Conservation (phyloP, 2,329 filamentous ascomycete species). For the Macrophomina tecta region DNA sequence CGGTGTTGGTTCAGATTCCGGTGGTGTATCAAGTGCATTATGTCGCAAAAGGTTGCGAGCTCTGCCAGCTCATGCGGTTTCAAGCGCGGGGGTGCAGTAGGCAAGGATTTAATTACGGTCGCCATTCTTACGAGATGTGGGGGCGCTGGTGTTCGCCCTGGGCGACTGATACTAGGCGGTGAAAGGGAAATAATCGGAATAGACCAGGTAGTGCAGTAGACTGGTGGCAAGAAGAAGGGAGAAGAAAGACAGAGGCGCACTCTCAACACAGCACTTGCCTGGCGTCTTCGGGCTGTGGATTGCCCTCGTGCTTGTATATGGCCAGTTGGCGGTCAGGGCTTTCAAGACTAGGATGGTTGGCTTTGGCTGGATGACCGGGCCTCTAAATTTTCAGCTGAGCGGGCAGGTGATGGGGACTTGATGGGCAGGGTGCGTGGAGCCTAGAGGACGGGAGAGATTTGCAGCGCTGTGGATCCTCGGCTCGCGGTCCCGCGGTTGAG, state of each 20-base stretch:
- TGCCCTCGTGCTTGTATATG: too few species aligned
- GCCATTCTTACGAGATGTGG: not conserved
- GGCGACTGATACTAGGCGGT: too few species aligned
- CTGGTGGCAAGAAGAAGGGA: too few species aligned
- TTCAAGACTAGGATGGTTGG: too few species aligned
- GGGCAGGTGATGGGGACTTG: not conserved
- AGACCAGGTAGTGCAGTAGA: too few species aligned
- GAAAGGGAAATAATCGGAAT: too few species aligned
- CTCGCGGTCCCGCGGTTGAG: constrained; percentile 5
- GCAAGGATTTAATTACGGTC: not conserved
- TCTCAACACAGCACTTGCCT: too few species aligned
- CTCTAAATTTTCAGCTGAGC: not conserved
- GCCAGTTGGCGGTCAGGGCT: too few species aligned
- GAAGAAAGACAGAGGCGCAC: too few species aligned
- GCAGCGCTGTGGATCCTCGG: constrained; percentile 10
- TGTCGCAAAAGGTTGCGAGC: constrained; percentile 42
- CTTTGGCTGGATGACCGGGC: too few species aligned
- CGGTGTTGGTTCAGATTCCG: constrained; percentile 94
- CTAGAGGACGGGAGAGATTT: constrained; percentile 9
- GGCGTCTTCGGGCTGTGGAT: too few species aligned
- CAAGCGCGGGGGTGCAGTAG: constrained; percentile 9
- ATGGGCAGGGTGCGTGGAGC: not conserved
- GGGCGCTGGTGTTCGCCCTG: too few species aligned
- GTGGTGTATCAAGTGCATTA: constrained; percentile 70
- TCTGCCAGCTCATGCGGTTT: constrained; percentile 22